phyloP scores from a whole-genome alignment of 129 eudicot species.

The Flaveria trinervia region DNA sequence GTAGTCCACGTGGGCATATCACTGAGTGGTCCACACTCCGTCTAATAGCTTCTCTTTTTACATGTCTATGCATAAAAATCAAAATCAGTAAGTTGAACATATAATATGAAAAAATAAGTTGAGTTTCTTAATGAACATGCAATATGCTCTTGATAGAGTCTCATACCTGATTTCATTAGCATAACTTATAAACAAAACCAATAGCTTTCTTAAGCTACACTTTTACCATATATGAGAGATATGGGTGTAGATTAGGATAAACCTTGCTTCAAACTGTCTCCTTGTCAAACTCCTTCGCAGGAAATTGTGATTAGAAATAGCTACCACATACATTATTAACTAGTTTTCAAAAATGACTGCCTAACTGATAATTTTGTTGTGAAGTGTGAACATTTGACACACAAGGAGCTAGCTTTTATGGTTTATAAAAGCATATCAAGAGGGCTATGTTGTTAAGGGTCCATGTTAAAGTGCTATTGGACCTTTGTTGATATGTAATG shows the following conservation, averaged over 20 bases:
- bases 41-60: neutral
- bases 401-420: neutral
- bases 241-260: conserved; percentile 3
- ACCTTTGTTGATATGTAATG: conserved; percentile 10
- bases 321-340: neutral
- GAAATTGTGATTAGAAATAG: neutral
- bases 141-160: conserved; percentile 20
- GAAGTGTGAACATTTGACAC: conserved; percentile 1
- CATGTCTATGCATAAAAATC: neutral
- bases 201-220: neutral
- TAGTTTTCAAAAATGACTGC: neutral
- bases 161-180: neutral
- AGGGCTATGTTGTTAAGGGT: neutral
- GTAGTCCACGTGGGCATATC: neutral
- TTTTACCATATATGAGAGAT: conserved; percentile 8
- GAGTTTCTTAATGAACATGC: conserved; percentile 9
- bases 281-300: neutral
- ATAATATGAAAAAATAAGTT: neutral
- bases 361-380: conserved; percentile 8
- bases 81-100: conserved; percentile 1
- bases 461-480: conserved; percentile 1
- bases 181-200: neutral
- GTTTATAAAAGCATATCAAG: neutral
- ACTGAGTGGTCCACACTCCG: neutral
- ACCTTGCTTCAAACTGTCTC: neutral